Evolutionary conservation across 148 eudicot species (phyloP).

Genomic region (Spergularia bocconei): DNA sequence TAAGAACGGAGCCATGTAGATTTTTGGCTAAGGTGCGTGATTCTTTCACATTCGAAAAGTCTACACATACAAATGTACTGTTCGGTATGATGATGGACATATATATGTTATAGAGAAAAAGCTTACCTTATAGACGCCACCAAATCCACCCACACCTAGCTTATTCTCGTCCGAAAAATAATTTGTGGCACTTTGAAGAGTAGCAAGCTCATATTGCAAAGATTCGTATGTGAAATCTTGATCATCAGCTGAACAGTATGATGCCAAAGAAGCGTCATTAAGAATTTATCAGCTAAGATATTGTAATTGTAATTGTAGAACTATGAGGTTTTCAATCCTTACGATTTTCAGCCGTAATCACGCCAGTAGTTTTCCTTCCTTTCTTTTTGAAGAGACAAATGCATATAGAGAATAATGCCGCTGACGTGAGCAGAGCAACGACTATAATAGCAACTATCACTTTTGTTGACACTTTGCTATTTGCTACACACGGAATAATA

Average conservation of each 20-base stretch:
- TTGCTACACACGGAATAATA: not conserved
- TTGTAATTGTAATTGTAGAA: too few species aligned
- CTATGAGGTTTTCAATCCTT: not conserved
- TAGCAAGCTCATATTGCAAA: constrained; percentile 18
- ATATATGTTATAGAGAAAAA: not conserved
- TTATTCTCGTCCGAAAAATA: constrained; percentile 21
- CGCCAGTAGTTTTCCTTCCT: not conserved
- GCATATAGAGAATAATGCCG: not conserved
- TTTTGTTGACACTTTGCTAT: constrained; percentile 6
- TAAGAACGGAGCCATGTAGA: too few species aligned
- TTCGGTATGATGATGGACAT: not conserved
- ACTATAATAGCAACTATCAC: constrained; percentile 11
- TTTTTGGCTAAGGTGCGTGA: too few species aligned
- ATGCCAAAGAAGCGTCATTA: not conserved
- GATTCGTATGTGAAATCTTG: constrained; percentile 15
- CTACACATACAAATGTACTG: too few species aligned
- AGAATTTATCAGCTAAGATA: too few species aligned
- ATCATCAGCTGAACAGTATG: not conserved
- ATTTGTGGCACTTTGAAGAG: constrained; percentile 17
- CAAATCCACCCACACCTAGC: constrained; percentile 32
- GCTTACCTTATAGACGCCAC: constrained; percentile 27
- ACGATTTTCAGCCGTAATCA: not conserved
- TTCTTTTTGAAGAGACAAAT: not conserved
- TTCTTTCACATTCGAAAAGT: too few species aligned
- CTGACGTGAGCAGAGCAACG: not conserved